Base-by-base conservation (phyloP, 768 basidiomycete species). In the Lyophyllum atratum region DNA sequence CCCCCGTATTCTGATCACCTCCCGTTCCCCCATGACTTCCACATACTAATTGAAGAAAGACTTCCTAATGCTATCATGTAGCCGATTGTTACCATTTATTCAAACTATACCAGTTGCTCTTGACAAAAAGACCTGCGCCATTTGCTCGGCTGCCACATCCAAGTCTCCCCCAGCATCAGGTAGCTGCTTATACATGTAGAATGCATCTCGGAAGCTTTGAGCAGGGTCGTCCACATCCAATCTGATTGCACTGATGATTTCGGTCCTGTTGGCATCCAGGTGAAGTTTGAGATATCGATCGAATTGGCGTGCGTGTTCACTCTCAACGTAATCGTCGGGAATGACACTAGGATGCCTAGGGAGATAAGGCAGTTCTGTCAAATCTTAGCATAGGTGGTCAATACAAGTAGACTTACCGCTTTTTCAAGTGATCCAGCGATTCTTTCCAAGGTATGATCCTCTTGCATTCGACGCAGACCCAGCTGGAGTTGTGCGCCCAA, bases 401-500 rank as follows among this genome's bases (percentile, higher is more conserved):
- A 11, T 4, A 22, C 11, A 51, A 24, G 25, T 11, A 8, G 7
- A 52, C 54, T 33, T 37, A 55, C 58, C 14, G 24, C 25, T 51
- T 39, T 24, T 52, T 42, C 15, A 52, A 31, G 17, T 59, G 58
- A 19, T 55, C 43, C 2, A 55, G 22, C 9, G 58, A 55, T 14
- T 26, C 3, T 1, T 5, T 17, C 58, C 58, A 59, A n/a, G 49
- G 22, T 21, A 59, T 19, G 15, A 17, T 40, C 44, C 24, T 45
- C 33, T 52, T 55, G 44, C 58, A 59, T n/a, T 42, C 15, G 9
- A 46, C 44, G 58, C 58, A 59, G 25, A 55, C 11, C 54, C 58
- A 59, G 22, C 50, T 24, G 19, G 19, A 31, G 15, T 17, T 24
- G 37, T 59, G 58, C 28, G 21, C 42, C 15, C 15, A 15, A 21